phyloP scores from a whole-genome alignment of 2,329 filamentous ascomycete species.

The Sclerotinia borealis region DNA sequence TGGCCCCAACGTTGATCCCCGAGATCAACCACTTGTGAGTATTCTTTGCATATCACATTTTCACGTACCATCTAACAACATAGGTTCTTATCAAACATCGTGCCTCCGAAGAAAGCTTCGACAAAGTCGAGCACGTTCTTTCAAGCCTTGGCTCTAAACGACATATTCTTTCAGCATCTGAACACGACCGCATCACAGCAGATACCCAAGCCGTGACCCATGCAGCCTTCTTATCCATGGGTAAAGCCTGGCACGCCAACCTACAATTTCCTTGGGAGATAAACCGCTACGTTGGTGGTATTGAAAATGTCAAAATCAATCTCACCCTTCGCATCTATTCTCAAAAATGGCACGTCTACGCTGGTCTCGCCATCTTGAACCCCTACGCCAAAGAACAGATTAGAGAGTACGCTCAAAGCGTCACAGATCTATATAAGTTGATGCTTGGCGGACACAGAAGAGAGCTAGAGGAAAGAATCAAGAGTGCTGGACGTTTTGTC shows the following conservation, averaged over 20 bases:
- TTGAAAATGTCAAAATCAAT: constrained; percentile 99
- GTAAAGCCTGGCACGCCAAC: constrained; percentile 93
- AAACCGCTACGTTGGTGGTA: constrained; percentile 89
- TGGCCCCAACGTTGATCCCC: constrained; percentile 81
- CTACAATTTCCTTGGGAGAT: constrained; percentile 96
- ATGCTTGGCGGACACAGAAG: constrained; percentile 82
- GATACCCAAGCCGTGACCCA: constrained; percentile 98
- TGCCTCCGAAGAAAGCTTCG: constrained; percentile 68
- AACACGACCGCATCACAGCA: constrained; percentile 95
- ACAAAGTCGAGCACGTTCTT: constrained; percentile 74
- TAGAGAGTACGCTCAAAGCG: constrained; percentile 83
- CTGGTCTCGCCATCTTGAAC: constrained; percentile 93
- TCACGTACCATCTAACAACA: background rate
- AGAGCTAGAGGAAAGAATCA: constrained; percentile 69
- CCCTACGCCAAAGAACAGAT: constrained; percentile 90
- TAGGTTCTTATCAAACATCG: constrained; percentile 85
- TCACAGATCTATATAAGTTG: constrained; percentile 92
- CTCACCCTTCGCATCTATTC: constrained; percentile 94
- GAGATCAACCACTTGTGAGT: constrained; percentile 76
- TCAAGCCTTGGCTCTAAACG: constrained; percentile 78
- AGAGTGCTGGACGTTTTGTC: constrained; percentile 70
- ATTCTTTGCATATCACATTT: background rate
- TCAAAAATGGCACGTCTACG: constrained; percentile 99
- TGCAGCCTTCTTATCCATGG: constrained; percentile 95
- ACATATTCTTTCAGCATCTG: constrained; percentile 77